Base-by-base conservation (phyloP, 805 yeast genomes). In the Lipomyces orientalis region DNA sequence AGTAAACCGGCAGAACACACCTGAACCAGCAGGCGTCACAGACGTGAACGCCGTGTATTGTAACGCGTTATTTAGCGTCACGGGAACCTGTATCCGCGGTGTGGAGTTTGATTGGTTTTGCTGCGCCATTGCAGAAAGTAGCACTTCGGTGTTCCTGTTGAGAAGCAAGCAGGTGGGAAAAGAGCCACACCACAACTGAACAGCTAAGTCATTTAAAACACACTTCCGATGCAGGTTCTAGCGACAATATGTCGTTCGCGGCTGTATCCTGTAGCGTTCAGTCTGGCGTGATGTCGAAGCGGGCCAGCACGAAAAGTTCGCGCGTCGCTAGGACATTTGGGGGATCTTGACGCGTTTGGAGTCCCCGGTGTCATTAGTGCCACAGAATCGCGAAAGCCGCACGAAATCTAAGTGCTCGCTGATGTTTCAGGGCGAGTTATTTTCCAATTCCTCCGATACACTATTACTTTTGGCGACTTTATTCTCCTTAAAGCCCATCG, bases 1-100 rank as follows among this genome's bases (percentile, higher is more conserved):
- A 43, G 19, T 7, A 7, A 43, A 43, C n/a, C 29, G 29, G 29
- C 29, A 25, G 29, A 25, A n/a, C 49, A 43, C 49, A 68, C 71
- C 62, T 16, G 67, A 9, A 2, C 71, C 25, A 22, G 51, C 64
- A 9, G 72, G 71, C n/a, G 66, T 51, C 9, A 64, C 60, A 4
- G 72, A 69, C 6, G 60, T 39, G 25, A 67, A 31, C n/a, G 72
- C 62, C 14, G 72, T 60, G 29, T 64, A 66, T 58, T 69, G 72
- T 46, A 68, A 34, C 4, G 71, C 68, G 25, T 54, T 59, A 25
- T 29, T 37, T 31, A 63, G 34, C 12, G 62, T 54, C 39, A 51
- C 37, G 12, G 68, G 68, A 29, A 55, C 62, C 35, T 49, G 34
- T 25, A 25, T 52, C 34, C 55, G 55, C 16, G 55, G n/a, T 25